Evolutionary conservation across 805 yeast genomes (phyloP), one percentile per base, ranked within the genome.

Genomic region (Kluyveromyces nonfermentans): DNA sequence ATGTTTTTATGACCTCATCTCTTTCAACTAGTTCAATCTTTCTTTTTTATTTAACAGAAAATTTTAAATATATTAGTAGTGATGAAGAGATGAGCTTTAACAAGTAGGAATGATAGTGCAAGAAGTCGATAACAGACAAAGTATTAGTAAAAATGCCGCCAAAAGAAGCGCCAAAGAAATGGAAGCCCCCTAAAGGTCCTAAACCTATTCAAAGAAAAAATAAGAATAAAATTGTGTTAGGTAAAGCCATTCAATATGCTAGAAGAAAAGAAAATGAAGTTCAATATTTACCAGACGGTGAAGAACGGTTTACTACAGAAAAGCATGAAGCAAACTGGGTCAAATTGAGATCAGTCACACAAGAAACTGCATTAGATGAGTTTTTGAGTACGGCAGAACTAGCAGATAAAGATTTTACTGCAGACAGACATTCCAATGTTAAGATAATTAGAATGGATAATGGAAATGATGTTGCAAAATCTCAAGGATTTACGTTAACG

Each of bases 351-450:
- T 88, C 97, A 2, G 94, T 93, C 14, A 93, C 97, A 0, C 97
- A 93, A 56, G 97, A 93, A 62, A 78, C 83, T 53, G 82, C 97
- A 1, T 67, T 93, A 45, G 97, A 93, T 65, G 99, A 93, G 66
- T 89, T 93, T 63, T 74, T 93, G 57, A 83, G 81, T 57, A 90
- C 97, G 7, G 99, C 98, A 1, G 95, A 87, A 63, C 74, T 93
- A 46, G 96, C 97, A 2, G 96, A 88, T 59, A 88, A 90, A 17
- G 97, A 93, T 67, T 93, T 93, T 67, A 80, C 96, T 7, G 96
- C 97, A 3, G 97, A 90, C 52, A 80, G 82, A 57, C 74, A 80
- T 46, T 79, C 82, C 37, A 85, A 82, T 52, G 89, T 93, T 47
- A 84, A 82, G 55, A 86, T 93, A 54, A 81, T 93, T 53, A 78